Evolutionary conservation across 2,329 filamentous ascomycete species (phyloP).

Genomic region (Pseudogymnoascus sp.): DNA sequence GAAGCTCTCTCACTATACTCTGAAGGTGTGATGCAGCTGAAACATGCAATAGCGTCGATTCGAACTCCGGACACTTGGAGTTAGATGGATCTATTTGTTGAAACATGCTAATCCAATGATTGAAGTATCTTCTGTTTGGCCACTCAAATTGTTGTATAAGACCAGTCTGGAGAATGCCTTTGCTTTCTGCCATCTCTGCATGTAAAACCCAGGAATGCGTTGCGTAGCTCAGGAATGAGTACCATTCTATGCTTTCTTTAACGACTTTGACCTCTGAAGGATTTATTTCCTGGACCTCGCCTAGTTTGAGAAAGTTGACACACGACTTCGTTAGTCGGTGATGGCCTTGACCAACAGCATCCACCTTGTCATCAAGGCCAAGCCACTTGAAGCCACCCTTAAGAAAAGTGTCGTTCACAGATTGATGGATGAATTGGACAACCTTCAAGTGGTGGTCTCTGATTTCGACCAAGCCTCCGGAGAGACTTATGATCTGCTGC

Average conservation of each 20-base stretch:
- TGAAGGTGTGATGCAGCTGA: conserved; percentile 13
- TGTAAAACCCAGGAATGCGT: conserved; percentile 13
- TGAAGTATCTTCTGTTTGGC: neutral
- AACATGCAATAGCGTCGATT: conserved; percentile 14
- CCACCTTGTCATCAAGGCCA: neutral
- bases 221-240: neutral
- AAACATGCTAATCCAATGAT: neutral
- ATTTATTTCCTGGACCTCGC: neutral
- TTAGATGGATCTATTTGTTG: neutral
- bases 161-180: neutral
- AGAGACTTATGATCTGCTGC: conserved; percentile 16
- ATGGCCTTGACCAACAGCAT: conserved; percentile 12
- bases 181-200: conserved; percentile 10
- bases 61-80: neutral
- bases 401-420: neutral
- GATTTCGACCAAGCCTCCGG: conserved; percentile 19
- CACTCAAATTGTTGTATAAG: neutral
- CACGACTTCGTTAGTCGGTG: conserved; percentile 13
- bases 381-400: neutral
- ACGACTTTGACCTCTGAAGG: neutral
- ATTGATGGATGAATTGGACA: conserved; percentile 31
- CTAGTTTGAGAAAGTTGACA: conserved; percentile 12
- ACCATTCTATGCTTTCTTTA: neutral
- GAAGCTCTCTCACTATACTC: neutral
- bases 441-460: conserved; percentile 10